Base-by-base conservation (phyloP, 768 basidiomycete genomes). In the Amanita muscaria region DNA sequence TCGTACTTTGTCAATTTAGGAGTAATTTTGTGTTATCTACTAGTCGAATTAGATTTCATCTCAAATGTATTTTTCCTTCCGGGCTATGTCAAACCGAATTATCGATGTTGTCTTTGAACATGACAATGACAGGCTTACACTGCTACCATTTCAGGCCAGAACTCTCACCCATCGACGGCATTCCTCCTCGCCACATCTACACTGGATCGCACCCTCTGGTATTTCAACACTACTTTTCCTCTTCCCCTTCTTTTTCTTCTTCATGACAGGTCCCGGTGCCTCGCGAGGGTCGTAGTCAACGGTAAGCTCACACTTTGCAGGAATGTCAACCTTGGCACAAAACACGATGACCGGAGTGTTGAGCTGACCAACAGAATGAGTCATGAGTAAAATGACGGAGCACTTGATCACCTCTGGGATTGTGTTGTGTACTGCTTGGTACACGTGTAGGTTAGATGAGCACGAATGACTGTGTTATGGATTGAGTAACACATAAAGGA, bases 331-430 rank as follows among this genome's bases (percentile, higher is more conserved):
- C 1, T 57, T 61, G 0, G 80, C 74, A 0, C 72, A 76, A 42
- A 81, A 81, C 2, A 72, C 77, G 27, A 83, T 66, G 50, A 79
- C 83, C 0, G 79, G 80, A 56, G 70, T 72, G 14, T 79, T 75
- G 51, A 68, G 64, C 80, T 82, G 23, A 32, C n/a, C 9, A n/a
- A 44, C n/a, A n/a, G n/a, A n/a, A n/a, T n/a, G n/a, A n/a, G n/a
- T n/a, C n/a, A 32, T 18, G 25, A 11, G 24, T 49, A 4, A 37
- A 31, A 38, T 31, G 21, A 15, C 11, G 31, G 18, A 8, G 40
- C 16, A 22, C 31, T 54, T 67, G n/a, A n/a, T 24, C 32, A 80
- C 82, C 48, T 70, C 65, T 15, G 76, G 70, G 40, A 77, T 70
- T 0, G 74, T 75, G 47, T 84, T 81, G 47, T 76, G 80, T 0